Evolutionary conservation across 805 yeast genomes (phyloP), one percentile per base, ranked within the genome.

Genomic region (Priceomyces castillae): DNA sequence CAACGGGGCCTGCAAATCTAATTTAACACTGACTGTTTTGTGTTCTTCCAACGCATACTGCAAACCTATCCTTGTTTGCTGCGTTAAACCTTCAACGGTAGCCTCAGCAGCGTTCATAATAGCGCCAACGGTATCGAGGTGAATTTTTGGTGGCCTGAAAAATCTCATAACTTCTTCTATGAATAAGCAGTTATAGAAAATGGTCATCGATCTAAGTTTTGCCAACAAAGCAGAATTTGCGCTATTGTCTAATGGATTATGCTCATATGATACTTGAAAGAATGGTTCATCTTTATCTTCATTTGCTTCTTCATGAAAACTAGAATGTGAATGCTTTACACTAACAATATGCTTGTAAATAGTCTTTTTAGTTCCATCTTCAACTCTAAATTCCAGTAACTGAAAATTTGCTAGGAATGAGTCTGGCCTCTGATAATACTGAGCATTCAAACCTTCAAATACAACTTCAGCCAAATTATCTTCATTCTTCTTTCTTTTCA

Each of bases 21-120:
- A 76, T 54, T 86, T 81, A 19, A 90, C 78, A 56, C 90, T 84
- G 44, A 90, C 65, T 0, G 98, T 92, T 59, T 90, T 90, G 65
- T 94, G 99, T 54, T 92, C 96, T 48, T 90, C 96, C 52, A 95
- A 73, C 0, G 97, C 94, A 51, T 94, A 90, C 64, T 92, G 95
- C 16, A 94, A 73, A 0, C 98, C 98, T 48, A 94, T 76, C 55
- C 97, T 73, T 0, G 98, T 94, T 59, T 90, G 96, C 19, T 82
- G 73, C 0, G 97, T 83, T 49, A 94, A 71, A 1, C 95, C 97
- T 56, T 90, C 97, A 45, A 94, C 85, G 0, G 97, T 90, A 0
- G 90, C 87, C 48, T 90, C 96, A 0, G 99, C 99, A 1, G 97
- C 98, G 61, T 80, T 84, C 80, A 94, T 80, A 19, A 95, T 79